Evolutionary conservation across 345 rosid species (phyloP).

Genomic region (Brassica juncea): DNA sequence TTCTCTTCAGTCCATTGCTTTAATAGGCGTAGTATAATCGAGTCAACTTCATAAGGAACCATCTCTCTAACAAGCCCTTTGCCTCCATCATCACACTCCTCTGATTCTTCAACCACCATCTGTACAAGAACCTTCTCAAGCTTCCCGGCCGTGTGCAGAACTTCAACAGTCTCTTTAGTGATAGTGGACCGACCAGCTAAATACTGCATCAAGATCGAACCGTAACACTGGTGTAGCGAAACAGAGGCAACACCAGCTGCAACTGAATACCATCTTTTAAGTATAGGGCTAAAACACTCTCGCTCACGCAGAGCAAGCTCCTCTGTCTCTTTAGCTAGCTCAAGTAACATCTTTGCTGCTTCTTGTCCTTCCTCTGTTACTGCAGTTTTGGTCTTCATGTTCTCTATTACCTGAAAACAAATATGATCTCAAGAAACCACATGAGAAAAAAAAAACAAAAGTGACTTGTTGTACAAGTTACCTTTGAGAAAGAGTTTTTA

Average conservation of each 20-base stretch:
- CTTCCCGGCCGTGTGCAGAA: conserved; percentile 68
- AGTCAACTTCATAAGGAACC: conserved; percentile 79
- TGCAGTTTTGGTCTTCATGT: conserved; percentile 40
- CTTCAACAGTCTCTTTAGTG: conserved; percentile 55
- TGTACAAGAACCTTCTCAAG: conserved; percentile 79
- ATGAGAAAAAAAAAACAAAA: background rate
- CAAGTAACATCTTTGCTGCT: conserved; percentile 56
- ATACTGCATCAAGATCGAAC: conserved; percentile 66
- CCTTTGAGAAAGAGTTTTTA: conserved; percentile 68
- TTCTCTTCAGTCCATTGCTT: conserved; percentile 66
- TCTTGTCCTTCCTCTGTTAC: conserved; percentile 51
- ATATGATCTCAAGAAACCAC: background rate
- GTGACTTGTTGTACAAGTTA: conserved; percentile 10
- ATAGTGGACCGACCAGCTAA: conserved; percentile 50
- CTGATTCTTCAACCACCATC: conserved; percentile 82
- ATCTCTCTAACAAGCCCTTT: conserved; percentile 73
- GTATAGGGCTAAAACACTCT: conserved; percentile 66
- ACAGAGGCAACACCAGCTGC: conserved; percentile 69
- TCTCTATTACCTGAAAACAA: conserved; percentile 29
- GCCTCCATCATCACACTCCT: conserved; percentile 90
- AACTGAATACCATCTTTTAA: conserved; percentile 66
- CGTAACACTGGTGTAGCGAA: conserved; percentile 73
- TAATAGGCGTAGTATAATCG: conserved; percentile 49
- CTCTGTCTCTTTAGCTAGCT: conserved; percentile 69
- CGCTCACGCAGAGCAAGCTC: conserved; percentile 72